Base-by-base conservation (phyloP, 192 early-diverging fungal species). In the Coemansia sp. region DNA sequence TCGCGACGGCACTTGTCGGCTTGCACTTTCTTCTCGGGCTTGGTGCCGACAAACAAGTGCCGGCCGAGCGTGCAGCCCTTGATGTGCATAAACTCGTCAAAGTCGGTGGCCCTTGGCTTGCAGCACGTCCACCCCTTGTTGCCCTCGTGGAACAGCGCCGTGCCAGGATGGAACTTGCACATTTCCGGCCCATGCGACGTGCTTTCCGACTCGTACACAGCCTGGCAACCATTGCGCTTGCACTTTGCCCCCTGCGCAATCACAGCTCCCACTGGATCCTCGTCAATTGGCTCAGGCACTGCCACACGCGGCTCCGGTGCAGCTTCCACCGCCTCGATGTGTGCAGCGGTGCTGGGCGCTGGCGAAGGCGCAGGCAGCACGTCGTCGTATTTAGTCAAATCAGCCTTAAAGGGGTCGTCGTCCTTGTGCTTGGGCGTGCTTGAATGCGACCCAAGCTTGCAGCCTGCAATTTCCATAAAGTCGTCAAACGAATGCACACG, bases 61-160 rank as follows among this genome's bases (percentile, higher is more conserved):
- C 90, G 88, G 46, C 95, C 95, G n/a, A 68, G 86, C 43, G 87
- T 91, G 83, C 98, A 99, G 38, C 98, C 98, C 64, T 87, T 86
- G 77, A 99, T 96, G 74, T 92, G 95, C 74, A 98, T 83, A 68
- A 99, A 98, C 80, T 98, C 96, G 39, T 99, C 98, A 88, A 98
- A 99, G 80, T 98, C 98, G 18, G 97, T 89, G 3, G 96, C 97
- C 68, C 95, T 92, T 41, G 95, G 89, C 62, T 92, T 86, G 82
- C 98, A 99, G 85, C 98, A 99, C 39, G 90, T 90, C 94, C 94
- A 98, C 27, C 97, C 97, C 87, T 98, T 98, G 85, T 91, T 93
- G 16, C 98, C 98, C 77, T 98, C 98, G 76, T 98, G 98, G 86
- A 99, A 99, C 39, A 99, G 84, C 8, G 96, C 93, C 15, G 74